phyloP scores from a whole-genome alignment of 2,329 filamentous ascomycete species.

The Epichloe gansuensis region DNA sequence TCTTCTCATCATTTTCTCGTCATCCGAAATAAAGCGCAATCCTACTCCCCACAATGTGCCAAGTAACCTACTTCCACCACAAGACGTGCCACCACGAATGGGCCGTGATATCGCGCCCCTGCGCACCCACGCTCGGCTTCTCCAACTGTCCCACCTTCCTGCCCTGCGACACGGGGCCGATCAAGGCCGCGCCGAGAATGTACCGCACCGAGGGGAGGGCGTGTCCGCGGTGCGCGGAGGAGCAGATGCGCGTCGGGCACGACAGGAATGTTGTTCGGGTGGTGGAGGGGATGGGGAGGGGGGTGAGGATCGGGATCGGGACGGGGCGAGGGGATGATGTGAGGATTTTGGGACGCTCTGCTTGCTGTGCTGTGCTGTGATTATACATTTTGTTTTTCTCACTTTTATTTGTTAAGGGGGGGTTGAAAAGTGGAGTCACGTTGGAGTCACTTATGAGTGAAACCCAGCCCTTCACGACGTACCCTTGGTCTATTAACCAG shows the following conservation, averaged over 20 bases:
- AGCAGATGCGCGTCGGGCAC: slow-evolving; percentile 23
- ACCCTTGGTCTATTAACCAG: no score
- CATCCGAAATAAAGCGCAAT: neutral
- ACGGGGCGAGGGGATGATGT: slow-evolving; percentile 12
- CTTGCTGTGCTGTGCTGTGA: no score
- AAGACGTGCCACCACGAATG: slow-evolving; percentile 39
- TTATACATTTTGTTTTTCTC: no score
- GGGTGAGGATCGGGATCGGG: slow-evolving; percentile 30
- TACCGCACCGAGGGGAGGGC: slow-evolving; percentile 23
- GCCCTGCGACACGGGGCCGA: slow-evolving; percentile 16
- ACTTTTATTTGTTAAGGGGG: no score
- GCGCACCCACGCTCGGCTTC: slow-evolving; percentile 38
- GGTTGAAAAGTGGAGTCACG: no score
- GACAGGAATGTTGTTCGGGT: slow-evolving; percentile 35
- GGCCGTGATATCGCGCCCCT: slow-evolving; percentile 33
- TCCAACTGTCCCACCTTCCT: slow-evolving; percentile 31
- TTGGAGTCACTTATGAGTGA: no score
- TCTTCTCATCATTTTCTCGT: no score
- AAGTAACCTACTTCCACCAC: slow-evolving; percentile 34
- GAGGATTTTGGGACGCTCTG: neutral
- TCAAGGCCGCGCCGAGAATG: slow-evolving; percentile 23
- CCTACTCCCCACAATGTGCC: slow-evolving; percentile 28
- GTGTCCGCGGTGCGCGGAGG: slow-evolving; percentile 28
- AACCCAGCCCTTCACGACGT: no score
- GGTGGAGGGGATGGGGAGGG: slow-evolving; percentile 29